Evolutionary conservation across 129 eudicot species (phyloP).

Genomic region (Saposhnikovia divaricata): DNA sequence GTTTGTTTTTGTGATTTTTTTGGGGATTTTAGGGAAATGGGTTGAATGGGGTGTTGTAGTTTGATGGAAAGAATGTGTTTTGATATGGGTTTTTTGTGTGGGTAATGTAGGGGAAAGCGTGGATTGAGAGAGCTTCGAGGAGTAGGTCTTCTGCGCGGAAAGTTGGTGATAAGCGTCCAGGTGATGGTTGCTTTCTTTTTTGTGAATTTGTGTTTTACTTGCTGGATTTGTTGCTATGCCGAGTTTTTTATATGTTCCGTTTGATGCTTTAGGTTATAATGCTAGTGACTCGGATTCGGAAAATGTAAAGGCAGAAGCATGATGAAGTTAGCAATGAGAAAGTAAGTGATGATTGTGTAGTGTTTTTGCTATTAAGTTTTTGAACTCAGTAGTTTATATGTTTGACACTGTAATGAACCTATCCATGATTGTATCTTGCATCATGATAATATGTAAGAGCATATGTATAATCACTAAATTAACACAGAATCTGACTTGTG

Average conservation of each 20-base stretch:
- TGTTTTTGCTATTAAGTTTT: not conserved
- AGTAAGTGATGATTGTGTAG: slow-evolving; percentile 14
- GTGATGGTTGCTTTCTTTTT: slow-evolving; percentile 12
- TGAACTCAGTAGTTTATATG: not conserved
- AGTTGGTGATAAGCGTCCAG: slow-evolving; percentile 53
- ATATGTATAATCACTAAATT: not conserved
- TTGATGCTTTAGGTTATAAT: slow-evolving; percentile 35
- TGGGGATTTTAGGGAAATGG: not conserved
- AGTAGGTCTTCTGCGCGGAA: slow-evolving; percentile 40
- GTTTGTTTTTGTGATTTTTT: not conserved
- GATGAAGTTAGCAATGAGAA: not conserved
- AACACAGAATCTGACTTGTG: not conserved
- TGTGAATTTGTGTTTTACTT: not conserved
- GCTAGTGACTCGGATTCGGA: slow-evolving; percentile 65
- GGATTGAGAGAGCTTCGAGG: slow-evolving; percentile 58
- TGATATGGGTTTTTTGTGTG: slow-evolving; percentile 5
- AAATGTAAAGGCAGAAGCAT: slow-evolving; percentile 17
- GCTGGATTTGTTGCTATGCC: slow-evolving; percentile 3
- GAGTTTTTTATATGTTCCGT: slow-evolving; percentile 2
- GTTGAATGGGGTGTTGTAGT: not conserved
- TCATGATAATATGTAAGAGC: not conserved
- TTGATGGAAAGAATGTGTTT: not conserved
- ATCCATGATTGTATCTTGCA: not conserved
- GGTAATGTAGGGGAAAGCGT: slow-evolving; percentile 53
- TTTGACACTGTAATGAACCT: not conserved